phyloP scores from a whole-genome alignment of 2,329 filamentous ascomycete genomes.

The Pseudogymnoascus sp. region DNA sequence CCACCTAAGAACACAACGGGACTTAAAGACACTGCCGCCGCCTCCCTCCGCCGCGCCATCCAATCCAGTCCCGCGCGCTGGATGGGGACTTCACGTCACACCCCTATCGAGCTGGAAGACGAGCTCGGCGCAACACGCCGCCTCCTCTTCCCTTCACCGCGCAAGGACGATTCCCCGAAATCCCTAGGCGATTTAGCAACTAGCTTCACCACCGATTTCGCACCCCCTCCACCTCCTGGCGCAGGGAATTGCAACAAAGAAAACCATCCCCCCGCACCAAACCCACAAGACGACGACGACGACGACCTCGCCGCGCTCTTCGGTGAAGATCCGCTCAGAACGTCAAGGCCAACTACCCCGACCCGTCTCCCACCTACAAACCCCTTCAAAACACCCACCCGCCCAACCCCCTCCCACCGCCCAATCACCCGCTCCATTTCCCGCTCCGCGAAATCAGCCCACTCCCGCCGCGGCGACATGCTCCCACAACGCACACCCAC shows the following conservation, averaged over 20 bases:
- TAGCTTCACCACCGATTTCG: conserved; percentile 33
- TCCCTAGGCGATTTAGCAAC: conserved; percentile 49
- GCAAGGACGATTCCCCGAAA: conserved; percentile 54
- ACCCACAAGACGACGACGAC: conserved; percentile 14
- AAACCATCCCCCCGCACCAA: conserved; percentile 20
- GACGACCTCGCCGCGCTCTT: conserved; percentile 24
- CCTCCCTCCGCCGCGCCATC: conserved; percentile 24
- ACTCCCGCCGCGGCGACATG: conserved; percentile 10
- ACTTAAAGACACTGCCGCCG: conserved; percentile 26
- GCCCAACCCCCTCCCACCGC: conserved; percentile 25
- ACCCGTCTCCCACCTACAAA: conserved; percentile 18
- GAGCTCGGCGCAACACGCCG: conserved; percentile 52
- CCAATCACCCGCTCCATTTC: conserved; percentile 27
- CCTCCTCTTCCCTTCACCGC: conserved; percentile 68
- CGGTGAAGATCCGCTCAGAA: conserved; percentile 24
- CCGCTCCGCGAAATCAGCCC: conserved; percentile 23
- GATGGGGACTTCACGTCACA: conserved; percentile 42
- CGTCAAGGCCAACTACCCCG: conserved; percentile 21
- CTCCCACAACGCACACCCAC: conserved; percentile 22
- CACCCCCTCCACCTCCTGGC: conserved; percentile 7
- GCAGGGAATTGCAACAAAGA: conserved; percentile 20
- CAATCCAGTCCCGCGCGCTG: conserved; percentile 32
- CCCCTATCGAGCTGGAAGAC: conserved; percentile 46
- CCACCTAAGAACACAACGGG: conserved; percentile 22
- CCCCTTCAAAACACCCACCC: conserved; percentile 28